These are phyloP conservation scores for Coemansia sp. DNA, from an alignment of 192 early-diverging fungal genomes.

Conservation along the genomic window DNA sequence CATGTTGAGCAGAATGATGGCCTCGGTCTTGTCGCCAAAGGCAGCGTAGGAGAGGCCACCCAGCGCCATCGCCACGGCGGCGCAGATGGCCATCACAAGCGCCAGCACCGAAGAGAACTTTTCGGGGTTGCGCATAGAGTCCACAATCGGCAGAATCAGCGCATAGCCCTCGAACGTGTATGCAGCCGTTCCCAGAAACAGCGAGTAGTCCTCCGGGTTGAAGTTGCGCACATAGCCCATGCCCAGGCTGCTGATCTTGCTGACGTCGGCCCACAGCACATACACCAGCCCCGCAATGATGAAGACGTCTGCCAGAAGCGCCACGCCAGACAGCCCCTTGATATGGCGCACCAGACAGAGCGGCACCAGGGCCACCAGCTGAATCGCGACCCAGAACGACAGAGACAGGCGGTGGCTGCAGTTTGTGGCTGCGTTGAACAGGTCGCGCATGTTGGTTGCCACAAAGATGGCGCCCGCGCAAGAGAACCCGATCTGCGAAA, in stretches of 20 bases:
- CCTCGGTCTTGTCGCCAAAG: conserved; percentile 80
- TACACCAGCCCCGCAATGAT: conserved; percentile 85
- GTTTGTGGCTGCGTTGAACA: conserved; percentile 65
- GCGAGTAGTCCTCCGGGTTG: conserved; percentile 73
- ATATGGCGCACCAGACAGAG: conserved; percentile 88
- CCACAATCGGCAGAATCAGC: conserved; percentile 67
- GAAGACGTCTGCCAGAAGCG: conserved; percentile 87
- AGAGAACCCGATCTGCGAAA: conserved; percentile 80
- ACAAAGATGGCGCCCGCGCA: conserved; percentile 88
- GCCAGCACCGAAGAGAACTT: conserved; percentile 78
- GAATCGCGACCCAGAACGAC: conserved; percentile 73
- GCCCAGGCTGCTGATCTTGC: conserved; percentile 60
- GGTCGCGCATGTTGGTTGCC: conserved; percentile 75
- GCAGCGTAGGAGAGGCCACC: conserved; percentile 82
- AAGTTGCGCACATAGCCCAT: conserved; percentile 61
- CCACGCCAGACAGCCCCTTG: conserved; percentile 78
- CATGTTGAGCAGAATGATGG: conserved; percentile 87
- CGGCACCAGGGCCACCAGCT: conserved; percentile 71
- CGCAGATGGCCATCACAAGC: conserved; percentile 73
- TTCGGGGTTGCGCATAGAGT: conserved; percentile 80
- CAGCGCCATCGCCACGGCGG: conserved; percentile 71
- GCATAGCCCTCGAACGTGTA: conserved; percentile 89
- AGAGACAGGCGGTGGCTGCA: conserved; percentile 60
- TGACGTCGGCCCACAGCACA: conserved; percentile 76
- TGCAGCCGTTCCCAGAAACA: conserved; percentile 94